Percentiles rank a stretch among this genome's conserved stretches.
Evolutionary conservation across 2,329 filamentous ascomycete species (phyloP).

Genomic region (Beauveria sp.): DNA sequence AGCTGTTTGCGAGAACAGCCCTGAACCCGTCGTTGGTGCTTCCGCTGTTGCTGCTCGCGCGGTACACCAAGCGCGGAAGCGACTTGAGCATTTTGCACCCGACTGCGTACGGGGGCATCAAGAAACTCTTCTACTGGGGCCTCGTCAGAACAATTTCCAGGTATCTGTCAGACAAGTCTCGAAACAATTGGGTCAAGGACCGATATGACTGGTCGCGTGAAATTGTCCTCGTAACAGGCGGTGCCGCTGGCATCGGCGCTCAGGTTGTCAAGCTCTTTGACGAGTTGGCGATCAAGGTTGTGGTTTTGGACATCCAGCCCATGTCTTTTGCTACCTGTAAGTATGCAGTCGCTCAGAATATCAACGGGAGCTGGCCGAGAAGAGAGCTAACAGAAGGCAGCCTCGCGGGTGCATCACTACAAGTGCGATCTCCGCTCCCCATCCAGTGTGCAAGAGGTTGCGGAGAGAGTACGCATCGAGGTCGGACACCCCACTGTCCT

Average conservation of each 20-base stretch:
- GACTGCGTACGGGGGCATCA: constrained; percentile 40
- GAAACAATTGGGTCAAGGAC: constrained; percentile 29
- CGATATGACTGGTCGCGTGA: constrained; percentile 60
- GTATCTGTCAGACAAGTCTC: constrained; percentile 26
- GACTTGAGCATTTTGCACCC: constrained; percentile 46
- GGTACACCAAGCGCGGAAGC: constrained; percentile 55
- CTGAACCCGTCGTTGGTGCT: constrained; percentile 59
- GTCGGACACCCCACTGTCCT: constrained; percentile 61
- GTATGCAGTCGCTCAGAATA: constrained; percentile 14
- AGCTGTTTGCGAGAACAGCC: constrained; percentile 50
- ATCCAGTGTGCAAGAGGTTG: constrained; percentile 42
- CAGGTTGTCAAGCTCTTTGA: constrained; percentile 58
- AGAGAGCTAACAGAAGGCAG: constrained; percentile 15
- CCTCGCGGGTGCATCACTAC: constrained; percentile 56
- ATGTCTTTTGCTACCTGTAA: constrained; percentile 45
- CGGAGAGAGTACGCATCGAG: constrained; percentile 41
- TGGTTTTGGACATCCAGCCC: constrained; percentile 62
- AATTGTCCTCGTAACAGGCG: constrained; percentile 67
- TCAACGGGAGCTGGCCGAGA: neutral
- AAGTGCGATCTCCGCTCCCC: constrained; percentile 61
- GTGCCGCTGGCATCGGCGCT: constrained; percentile 65
- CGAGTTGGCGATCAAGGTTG: constrained; percentile 56
- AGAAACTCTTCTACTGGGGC: constrained; percentile 23
- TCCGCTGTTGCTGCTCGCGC: constrained; percentile 53
- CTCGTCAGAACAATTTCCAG: constrained; percentile 20